Percentiles rank a stretch among this genome's conserved stretches.
phyloP scores from a whole-genome alignment of 352 stramenopile species.

The Phytopythium delawarense region DNA sequence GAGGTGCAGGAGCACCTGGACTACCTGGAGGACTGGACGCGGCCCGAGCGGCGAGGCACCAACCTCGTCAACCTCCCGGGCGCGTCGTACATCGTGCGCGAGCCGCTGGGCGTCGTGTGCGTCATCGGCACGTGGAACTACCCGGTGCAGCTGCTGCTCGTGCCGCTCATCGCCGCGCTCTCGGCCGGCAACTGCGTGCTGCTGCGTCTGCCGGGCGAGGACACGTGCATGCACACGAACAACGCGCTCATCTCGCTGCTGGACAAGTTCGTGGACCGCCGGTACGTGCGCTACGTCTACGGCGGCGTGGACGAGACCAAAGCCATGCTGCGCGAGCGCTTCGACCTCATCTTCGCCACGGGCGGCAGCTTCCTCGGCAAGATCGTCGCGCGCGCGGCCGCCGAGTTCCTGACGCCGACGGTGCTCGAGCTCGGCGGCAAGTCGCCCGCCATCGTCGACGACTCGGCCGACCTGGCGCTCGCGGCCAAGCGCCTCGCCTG shows the following conservation, averaged over 20 bases:
- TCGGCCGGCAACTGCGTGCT: conserved; percentile 92
- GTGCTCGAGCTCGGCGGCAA: conserved; percentile 96
- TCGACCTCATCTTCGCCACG: conserved; percentile 86
- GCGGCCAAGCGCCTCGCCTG: conserved; percentile 83
- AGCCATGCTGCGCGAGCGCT: conserved; percentile 69
- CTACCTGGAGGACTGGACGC: conserved; percentile 65
- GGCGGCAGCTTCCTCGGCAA: conserved; percentile 75
- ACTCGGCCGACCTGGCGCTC: conserved; percentile 39
- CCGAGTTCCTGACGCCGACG: conserved; percentile 92
- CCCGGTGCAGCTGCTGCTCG: conserved; percentile 74
- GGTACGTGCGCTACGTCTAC: conserved; percentile 78
- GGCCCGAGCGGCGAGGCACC: conserved; percentile 40
- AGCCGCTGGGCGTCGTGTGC: conserved; percentile 83
- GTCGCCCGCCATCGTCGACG: conserved; percentile 84
- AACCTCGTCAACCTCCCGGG: conserved; percentile 59
- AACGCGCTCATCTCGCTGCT: conserved; percentile 54
- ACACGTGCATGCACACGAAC: conserved; percentile 55
- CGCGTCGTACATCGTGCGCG: conserved; percentile 52
- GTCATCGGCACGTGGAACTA: conserved; percentile 94
- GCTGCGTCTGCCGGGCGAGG: conserved; percentile 90
- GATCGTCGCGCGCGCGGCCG: conserved; percentile 89
- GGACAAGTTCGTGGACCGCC: conserved; percentile 72
- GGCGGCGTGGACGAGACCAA: conserved; percentile 82
- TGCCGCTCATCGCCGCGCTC: conserved; percentile 73
- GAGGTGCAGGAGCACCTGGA: conserved; percentile 81